Evolutionary conservation across 768 basidiomycete species (phyloP).

Genomic region (Rhizopogon sp.): DNA sequence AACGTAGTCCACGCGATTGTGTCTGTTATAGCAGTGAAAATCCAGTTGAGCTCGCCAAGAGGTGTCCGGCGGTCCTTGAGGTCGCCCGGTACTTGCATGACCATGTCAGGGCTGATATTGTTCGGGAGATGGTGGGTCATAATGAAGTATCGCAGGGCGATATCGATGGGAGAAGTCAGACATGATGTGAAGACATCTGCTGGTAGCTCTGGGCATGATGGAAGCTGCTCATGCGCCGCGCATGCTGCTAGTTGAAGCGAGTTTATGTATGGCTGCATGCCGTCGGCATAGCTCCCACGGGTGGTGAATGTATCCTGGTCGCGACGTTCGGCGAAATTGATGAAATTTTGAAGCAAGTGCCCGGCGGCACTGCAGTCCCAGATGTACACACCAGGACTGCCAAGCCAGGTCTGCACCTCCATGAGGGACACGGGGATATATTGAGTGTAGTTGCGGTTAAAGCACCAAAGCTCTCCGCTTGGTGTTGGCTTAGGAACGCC

Average conservation of each 20-base stretch:
- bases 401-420: conserved; percentile 91
- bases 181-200: conserved; percentile 98
- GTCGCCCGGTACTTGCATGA: conserved; percentile 93
- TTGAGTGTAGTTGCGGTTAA: conserved; percentile 95
- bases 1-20: conserved; percentile 99
- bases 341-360: conserved; percentile 87
- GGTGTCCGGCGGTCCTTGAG: conserved; percentile 95
- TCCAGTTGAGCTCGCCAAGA: conserved; percentile 98
- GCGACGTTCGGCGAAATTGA: conserved; percentile 67
- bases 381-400: conserved; percentile 93
- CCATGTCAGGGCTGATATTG: conserved; percentile 81
- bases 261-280: conserved; percentile 69
- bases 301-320: conserved; percentile 59
- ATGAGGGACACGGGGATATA: conserved; percentile 95
- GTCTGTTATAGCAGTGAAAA: conserved; percentile 98
- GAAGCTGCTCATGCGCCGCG: conserved; percentile 83
- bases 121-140: conserved; percentile 85
- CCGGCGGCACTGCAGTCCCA: conserved; percentile 99
- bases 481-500: conserved; percentile 96
- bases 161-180: conserved; percentile 96
- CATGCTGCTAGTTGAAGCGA: conserved; percentile 96
- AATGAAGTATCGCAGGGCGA: conserved; percentile 89
- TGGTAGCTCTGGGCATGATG: conserved; percentile 93
- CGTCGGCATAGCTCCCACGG: conserved; percentile 55
- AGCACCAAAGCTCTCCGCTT: conserved; percentile 97